Conservation (phyloP, 2,329 filamentous ascomycete species). For the Talaromyces sp. region DNA sequence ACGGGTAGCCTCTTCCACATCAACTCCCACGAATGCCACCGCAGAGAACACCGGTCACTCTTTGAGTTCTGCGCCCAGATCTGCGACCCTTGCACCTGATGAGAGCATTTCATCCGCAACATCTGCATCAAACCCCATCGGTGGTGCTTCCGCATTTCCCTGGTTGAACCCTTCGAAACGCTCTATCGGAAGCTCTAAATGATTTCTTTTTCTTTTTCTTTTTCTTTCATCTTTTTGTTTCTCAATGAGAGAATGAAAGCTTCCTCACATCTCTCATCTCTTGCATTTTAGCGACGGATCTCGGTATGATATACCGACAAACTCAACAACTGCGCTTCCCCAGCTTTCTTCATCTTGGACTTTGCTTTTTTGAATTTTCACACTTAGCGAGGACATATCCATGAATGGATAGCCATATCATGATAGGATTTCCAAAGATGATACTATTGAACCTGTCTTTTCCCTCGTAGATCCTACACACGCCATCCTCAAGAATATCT, state of each 20-base stretch:
- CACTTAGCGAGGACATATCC: conserved; percentile 3
- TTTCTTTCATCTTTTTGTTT: too few relatives aligned
- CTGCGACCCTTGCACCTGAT: conserved; percentile 25
- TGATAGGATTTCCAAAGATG: background rate
- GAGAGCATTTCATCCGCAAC: conserved; percentile 45
- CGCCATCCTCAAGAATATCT: too few relatives aligned
- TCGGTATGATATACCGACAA: background rate
- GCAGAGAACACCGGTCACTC: background rate
- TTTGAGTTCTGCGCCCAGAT: background rate
- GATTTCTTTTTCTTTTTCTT: too few relatives aligned
- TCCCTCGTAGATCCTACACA: too few relatives aligned
- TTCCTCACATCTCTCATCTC: background rate
- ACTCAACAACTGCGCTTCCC: background rate
- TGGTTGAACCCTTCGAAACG: conserved; percentile 70
- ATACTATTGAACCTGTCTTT: too few relatives aligned
- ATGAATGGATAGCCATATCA: background rate
- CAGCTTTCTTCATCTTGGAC: background rate
- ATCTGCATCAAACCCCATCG: conserved; percentile 77
- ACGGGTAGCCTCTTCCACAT: conserved; percentile 10
- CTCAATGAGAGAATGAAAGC: background rate
- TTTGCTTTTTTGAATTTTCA: background rate
- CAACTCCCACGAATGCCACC: background rate
- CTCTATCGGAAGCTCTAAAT: background rate
- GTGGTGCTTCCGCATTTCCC: conserved; percentile 88
- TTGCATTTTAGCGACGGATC: background rate